phyloP scores from a whole-genome alignment of 345 rosid species.

The Gossypioides kirkii region DNA sequence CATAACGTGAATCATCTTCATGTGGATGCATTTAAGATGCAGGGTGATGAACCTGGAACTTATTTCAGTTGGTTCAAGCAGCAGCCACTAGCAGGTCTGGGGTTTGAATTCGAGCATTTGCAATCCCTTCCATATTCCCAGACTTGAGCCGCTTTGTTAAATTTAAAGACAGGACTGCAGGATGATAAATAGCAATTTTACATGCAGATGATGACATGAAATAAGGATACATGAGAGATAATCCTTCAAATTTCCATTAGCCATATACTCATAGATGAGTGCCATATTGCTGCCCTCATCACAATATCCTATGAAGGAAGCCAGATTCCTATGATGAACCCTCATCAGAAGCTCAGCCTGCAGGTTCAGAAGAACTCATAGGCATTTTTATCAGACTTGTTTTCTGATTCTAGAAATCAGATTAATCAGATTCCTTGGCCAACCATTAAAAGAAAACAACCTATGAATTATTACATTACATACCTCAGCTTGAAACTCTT shows the following conservation, averaged over 20 bases:
- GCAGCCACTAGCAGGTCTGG: background rate
- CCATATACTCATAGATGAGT: slow-evolving; percentile 39
- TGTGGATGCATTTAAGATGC: background rate
- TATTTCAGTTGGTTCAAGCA: background rate
- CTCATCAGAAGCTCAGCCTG: slow-evolving; percentile 37
- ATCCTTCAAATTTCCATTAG: slow-evolving; percentile 18
- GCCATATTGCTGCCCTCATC: slow-evolving; percentile 25
- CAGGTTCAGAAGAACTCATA: background rate
- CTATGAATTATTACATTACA: background rate
- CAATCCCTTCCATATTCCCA: background rate
- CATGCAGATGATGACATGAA: background rate
- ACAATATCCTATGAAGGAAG: slow-evolving; percentile 36
- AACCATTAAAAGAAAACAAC: background rate
- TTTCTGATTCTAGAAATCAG: background rate
- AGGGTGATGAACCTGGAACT: background rate
- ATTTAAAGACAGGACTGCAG: too few species aligned
- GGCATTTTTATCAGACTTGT: background rate
- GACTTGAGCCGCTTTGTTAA: too few species aligned
- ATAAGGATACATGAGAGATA: slow-evolving; percentile 12
- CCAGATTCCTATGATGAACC: slow-evolving; percentile 42
- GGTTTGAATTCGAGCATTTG: background rate
- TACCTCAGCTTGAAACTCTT: slow-evolving; percentile 30
- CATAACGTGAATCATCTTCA: slow-evolving; percentile 11
- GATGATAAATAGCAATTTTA: background rate
- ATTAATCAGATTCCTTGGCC: background rate